A percentile compares a stretch with the other conserved stretches of the same genome.
These are phyloP conservation scores for Syncephalastrum contaminatum DNA, from an alignment of 371 early-diverging fungal genomes.

Conservation along the genomic window DNA sequence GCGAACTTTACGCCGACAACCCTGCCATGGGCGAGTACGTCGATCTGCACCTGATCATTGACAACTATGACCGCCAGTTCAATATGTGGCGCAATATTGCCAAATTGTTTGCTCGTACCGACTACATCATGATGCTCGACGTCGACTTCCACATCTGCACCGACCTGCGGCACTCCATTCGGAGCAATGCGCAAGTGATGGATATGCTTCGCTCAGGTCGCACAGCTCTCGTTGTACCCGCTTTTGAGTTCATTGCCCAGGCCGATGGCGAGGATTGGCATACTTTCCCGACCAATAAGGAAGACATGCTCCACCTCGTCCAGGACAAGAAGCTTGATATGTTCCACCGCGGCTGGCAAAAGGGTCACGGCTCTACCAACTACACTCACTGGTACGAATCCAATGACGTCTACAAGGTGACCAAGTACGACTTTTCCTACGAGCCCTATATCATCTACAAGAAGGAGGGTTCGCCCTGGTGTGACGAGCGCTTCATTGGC, in stretches of 20 bases:
- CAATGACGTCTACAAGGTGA: constrained; percentile 52
- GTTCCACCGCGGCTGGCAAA: constrained; percentile 61
- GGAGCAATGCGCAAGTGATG: constrained; percentile 39
- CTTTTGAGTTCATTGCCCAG: constrained; percentile 61
- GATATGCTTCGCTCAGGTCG: constrained; percentile 42
- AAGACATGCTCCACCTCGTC: constrained; percentile 40
- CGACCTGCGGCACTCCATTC: constrained; percentile 50
- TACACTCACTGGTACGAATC: constrained; percentile 58
- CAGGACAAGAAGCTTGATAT: constrained; percentile 51
- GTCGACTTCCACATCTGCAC: constrained; percentile 71
- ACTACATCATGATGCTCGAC: constrained; percentile 70
- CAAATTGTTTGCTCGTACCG: constrained; percentile 64
- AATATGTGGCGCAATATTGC: constrained; percentile 76
- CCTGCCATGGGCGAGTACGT: constrained; percentile 57
- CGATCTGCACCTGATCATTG: constrained; percentile 64
- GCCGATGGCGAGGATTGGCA: constrained; percentile 54
- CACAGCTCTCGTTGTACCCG: constrained; percentile 62
- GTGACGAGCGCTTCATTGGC: constrained; percentile 74
- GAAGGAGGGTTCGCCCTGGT: constrained; percentile 65
- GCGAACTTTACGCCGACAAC: constrained; percentile 50
- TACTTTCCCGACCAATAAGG: constrained; percentile 57
- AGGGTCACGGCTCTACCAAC: constrained; percentile 68
- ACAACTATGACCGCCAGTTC: constrained; percentile 68
- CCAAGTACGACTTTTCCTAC: constrained; percentile 62
- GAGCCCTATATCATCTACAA: constrained; percentile 69